These are phyloP conservation scores for Mesembryanthemum crystallinum DNA, from an alignment of 148 eudicot species.

Conservation along the genomic window DNA sequence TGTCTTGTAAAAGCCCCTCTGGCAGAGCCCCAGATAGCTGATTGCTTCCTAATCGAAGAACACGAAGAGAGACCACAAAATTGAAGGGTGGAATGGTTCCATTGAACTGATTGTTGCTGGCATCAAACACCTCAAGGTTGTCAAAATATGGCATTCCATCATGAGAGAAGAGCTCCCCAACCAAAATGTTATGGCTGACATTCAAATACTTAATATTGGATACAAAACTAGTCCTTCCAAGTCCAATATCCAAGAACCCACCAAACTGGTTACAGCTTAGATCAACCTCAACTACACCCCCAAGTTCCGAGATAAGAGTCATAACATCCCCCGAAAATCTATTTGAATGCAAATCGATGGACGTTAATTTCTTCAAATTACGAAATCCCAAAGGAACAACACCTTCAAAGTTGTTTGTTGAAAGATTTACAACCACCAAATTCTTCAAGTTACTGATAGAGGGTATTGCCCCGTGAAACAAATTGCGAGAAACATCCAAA, in stretches of 20 bases:
- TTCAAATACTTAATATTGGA: constrained; percentile 50
- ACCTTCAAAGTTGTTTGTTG: constrained; percentile 47
- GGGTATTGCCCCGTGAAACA: constrained; percentile 47
- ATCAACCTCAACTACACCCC: constrained; percentile 46
- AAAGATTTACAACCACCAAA: constrained; percentile 49
- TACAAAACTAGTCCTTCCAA: constrained; percentile 46
- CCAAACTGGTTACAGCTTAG: constrained; percentile 48
- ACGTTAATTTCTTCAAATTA: constrained; percentile 37
- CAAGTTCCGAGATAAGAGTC: constrained; percentile 41
- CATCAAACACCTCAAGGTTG: constrained; percentile 65
- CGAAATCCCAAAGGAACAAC: constrained; percentile 45
- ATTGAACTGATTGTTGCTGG: constrained; percentile 45
- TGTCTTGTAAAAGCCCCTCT: constrained; percentile 57
- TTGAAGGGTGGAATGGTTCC: constrained; percentile 61
- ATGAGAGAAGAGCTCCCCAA: constrained; percentile 60
- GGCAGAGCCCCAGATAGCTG: constrained; percentile 59
- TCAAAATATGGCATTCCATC: constrained; percentile 69
- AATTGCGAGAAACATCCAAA: constrained; percentile 58
- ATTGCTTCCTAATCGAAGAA: constrained; percentile 50
- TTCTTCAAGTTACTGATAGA: constrained; percentile 37
- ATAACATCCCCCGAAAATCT: constrained; percentile 51
- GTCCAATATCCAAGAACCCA: constrained; percentile 56
- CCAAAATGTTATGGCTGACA: constrained; percentile 57
- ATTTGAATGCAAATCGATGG: constrained; percentile 57
- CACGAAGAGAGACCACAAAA: constrained; percentile 53